Evolutionary conservation across 352 stramenopile species (phyloP).

Genomic region (Phytophthora colocasiae): DNA sequence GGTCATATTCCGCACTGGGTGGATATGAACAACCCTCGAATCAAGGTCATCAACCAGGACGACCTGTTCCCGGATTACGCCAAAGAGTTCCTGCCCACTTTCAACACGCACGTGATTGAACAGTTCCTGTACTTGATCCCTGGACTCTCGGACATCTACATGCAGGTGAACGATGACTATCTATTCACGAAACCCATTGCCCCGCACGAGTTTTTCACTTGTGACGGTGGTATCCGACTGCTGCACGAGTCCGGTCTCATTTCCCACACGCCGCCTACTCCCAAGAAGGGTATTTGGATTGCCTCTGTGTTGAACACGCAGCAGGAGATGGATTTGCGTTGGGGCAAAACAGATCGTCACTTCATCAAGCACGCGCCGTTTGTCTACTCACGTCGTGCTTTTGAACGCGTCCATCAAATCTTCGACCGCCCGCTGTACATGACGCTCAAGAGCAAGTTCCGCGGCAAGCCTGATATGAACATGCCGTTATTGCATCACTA

Average conservation of each 20-base stretch:
- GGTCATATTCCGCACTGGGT: constrained; percentile 88
- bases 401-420: constrained; percentile 88
- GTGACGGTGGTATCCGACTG: constrained; percentile 84
- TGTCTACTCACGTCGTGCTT: constrained; percentile 86
- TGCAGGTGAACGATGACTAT: constrained; percentile 92
- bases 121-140: constrained; percentile 90
- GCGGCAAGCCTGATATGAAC: constrained; percentile 88
- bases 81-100: constrained; percentile 82
- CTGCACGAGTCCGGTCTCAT: constrained; percentile 82
- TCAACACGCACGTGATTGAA: constrained; percentile 92
- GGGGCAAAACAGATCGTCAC: constrained; percentile 77
- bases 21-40: constrained; percentile 79
- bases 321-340: constrained; percentile 87
- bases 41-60: constrained; percentile 91
- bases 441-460: constrained; percentile 89
- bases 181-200: constrained; percentile 85
- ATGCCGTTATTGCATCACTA: constrained; percentile 88
- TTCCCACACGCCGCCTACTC: constrained; percentile 71
- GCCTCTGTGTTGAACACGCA: constrained; percentile 89
- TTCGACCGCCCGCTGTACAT: constrained; percentile 85
- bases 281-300: constrained; percentile 90
- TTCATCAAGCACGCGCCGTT: constrained; percentile 92
- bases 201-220: constrained; percentile 89
- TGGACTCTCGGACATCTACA: constrained; percentile 87
- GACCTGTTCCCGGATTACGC: constrained; percentile 85